These are phyloP conservation scores for Diophrys sp. DNA, from an alignment of 73 alveolate genomes.

Conservation along the genomic window DNA sequence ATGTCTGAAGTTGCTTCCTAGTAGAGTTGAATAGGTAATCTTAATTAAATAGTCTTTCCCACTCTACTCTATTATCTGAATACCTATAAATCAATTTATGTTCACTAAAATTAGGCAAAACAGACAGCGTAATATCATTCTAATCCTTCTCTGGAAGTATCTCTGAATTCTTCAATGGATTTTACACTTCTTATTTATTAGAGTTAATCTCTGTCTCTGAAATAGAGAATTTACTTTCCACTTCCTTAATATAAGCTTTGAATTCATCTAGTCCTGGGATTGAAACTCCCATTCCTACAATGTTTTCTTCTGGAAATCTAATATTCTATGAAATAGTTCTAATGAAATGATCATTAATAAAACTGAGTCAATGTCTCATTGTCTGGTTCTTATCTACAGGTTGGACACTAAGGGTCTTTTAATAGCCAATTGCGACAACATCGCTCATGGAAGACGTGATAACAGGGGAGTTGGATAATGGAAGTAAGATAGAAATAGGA, in stretches of 20 bases:
- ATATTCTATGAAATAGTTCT: constrained; percentile 37
- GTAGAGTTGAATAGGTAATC: no score
- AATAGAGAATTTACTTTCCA: neutral
- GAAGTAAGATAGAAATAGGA: no score
- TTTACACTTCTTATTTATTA: constrained; percentile 28
- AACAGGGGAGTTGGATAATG: no score
- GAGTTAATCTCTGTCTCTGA: constrained; percentile 7
- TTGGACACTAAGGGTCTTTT: no score
- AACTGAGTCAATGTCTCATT: no score
- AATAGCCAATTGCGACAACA: no score
- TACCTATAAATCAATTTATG: constrained; percentile 23
- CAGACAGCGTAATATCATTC: constrained; percentile 32
- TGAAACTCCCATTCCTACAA: constrained; percentile 20
- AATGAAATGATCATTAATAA: no score
- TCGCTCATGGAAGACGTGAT: no score
- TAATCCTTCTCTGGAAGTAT: constrained; percentile 30
- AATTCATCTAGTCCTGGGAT: constrained; percentile 49
- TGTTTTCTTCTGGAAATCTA: constrained; percentile 32
- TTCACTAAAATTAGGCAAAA: constrained; percentile 43
- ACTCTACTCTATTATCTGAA: constrained; percentile 42
- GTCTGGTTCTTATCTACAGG: no score
- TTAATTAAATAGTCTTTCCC: no score
- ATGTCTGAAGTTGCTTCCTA: constrained; percentile 55
- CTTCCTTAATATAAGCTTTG: constrained; percentile 3
- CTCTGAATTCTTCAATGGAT: constrained; percentile 41